phyloP scores from a whole-genome alignment of 306 rosid species.

The Amphicarpaea edgeworthii region DNA sequence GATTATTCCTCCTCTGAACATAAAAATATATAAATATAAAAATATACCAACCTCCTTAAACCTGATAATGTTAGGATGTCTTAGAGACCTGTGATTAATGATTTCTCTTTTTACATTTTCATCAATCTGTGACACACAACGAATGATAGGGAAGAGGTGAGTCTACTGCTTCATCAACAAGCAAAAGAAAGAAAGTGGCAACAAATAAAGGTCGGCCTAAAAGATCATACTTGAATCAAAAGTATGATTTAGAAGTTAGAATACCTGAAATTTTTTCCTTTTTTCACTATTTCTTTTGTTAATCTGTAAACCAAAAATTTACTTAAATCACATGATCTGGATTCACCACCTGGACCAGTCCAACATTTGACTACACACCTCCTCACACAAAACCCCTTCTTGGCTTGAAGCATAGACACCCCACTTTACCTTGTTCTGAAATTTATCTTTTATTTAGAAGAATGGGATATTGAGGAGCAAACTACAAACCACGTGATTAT shows the following conservation, averaged over 20 bases:
- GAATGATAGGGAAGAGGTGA: neutral
- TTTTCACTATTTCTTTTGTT: no score
- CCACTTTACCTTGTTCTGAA: neutral
- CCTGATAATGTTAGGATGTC: constrained; percentile 90
- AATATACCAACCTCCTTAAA: constrained; percentile 79
- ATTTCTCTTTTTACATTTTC: constrained; percentile 93
- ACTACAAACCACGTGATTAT: no score
- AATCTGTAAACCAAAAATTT: neutral
- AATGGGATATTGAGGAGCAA: no score
- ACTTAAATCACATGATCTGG: neutral
- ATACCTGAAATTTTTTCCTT: no score
- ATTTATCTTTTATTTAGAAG: neutral
- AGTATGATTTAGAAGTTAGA: neutral
- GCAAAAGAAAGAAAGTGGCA: neutral
- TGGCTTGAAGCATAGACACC: neutral
- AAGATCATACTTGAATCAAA: neutral
- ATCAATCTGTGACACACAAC: constrained; percentile 66
- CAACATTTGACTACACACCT: neutral
- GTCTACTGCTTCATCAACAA: neutral
- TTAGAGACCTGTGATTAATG: constrained; percentile 89
- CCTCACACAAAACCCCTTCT: neutral
- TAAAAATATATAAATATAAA: constrained; percentile 11
- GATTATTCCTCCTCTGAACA: neutral
- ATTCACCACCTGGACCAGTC: neutral
- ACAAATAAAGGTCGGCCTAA: neutral